These are phyloP conservation scores for Suillus lakei DNA, from an alignment of 768 basidiomycete species.

Conservation along the genomic window DNA sequence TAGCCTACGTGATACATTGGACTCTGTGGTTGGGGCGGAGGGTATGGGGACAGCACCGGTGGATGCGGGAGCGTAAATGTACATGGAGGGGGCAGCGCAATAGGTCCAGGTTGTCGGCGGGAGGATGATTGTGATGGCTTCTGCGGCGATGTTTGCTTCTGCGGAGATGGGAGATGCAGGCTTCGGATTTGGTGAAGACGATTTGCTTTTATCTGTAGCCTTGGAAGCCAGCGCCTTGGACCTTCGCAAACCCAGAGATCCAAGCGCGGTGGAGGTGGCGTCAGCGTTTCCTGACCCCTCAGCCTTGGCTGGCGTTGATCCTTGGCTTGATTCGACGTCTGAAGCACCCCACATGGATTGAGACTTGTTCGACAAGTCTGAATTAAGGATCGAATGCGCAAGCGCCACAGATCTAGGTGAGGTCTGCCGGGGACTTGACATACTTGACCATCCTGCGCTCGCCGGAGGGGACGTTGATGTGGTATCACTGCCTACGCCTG, in stretches of 20 bases:
- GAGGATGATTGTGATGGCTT: slow-evolving; percentile 23
- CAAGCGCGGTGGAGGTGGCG: slow-evolving; percentile 25
- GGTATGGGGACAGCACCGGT: slow-evolving; percentile 36
- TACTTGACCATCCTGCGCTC: slow-evolving; percentile 8
- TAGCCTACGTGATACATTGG: slow-evolving; percentile 45
- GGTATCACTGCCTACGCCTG: not conserved
- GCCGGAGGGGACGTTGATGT: slow-evolving; percentile 3
- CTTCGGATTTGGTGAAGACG: slow-evolving; percentile 18
- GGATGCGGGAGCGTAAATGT: slow-evolving; percentile 47
- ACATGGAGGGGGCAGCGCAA: slow-evolving; percentile 66
- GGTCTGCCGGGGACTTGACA: slow-evolving; percentile 10
- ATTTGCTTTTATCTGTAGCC: slow-evolving; percentile 29
- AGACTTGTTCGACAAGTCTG: slow-evolving; percentile 8
- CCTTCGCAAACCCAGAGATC: slow-evolving; percentile 35
- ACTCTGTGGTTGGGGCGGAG: slow-evolving; percentile 35
- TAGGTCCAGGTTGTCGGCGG: slow-evolving; percentile 71
- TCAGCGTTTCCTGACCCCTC: slow-evolving; percentile 23
- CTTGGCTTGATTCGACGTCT: slow-evolving; percentile 20
- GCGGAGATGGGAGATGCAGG: slow-evolving; percentile 18
- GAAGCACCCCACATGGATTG: slow-evolving; percentile 22
- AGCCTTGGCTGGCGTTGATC: slow-evolving; percentile 13
- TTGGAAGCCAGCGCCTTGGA: slow-evolving; percentile 26
- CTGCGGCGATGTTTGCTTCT: slow-evolving; percentile 3
- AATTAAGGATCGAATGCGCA: slow-evolving; percentile 22
- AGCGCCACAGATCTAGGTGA: slow-evolving; percentile 13